These are phyloP conservation scores for Fomitopsis betulina DNA, from an alignment of 1,284 basidiomycete genomes.

Conservation along the genomic window DNA sequence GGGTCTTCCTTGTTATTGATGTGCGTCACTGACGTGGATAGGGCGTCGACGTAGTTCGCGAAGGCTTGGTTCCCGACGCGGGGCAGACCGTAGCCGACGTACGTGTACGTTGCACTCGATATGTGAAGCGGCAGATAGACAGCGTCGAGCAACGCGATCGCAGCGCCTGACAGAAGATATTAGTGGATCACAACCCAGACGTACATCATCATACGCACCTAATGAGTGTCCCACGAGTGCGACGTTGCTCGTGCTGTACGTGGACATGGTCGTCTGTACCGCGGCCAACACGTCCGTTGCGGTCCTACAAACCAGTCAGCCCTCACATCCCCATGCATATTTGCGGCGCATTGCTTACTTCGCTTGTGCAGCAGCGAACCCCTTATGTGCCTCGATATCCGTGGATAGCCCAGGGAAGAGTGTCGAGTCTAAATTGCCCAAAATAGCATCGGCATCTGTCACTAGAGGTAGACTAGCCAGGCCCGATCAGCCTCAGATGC, in stretches of 20 bases:
- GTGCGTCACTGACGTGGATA: slow-evolving; percentile 33
- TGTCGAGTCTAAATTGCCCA: slow-evolving; percentile 33
- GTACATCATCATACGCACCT: slow-evolving; percentile 19
- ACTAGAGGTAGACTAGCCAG: slow-evolving; percentile 42
- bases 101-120: slow-evolving; percentile 33
- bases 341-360: slow-evolving; percentile 38
- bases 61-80: slow-evolving; percentile 58
- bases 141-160: slow-evolving; percentile 43
- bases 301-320: slow-evolving; percentile 19
- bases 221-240: slow-evolving; percentile 37
- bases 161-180: slow-evolving; percentile 29
- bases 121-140: slow-evolving; percentile 44
- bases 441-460: slow-evolving; percentile 47
- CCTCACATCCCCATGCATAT: not conserved
- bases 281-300: slow-evolving; percentile 32
- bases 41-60: slow-evolving; percentile 53
- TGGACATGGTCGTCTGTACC: slow-evolving; percentile 29
- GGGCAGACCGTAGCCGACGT: slow-evolving; percentile 47
- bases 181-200: too few species aligned
- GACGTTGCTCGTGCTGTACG: slow-evolving; percentile 26
- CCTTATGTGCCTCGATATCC: slow-evolving; percentile 47
- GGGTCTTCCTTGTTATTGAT: slow-evolving; percentile 28
- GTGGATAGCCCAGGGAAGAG: slow-evolving; percentile 56
- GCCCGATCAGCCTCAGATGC: not conserved
- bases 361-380: slow-evolving; percentile 52